phyloP scores from a whole-genome alignment of 768 basidiomycete species.

The Amanita rimosa region DNA sequence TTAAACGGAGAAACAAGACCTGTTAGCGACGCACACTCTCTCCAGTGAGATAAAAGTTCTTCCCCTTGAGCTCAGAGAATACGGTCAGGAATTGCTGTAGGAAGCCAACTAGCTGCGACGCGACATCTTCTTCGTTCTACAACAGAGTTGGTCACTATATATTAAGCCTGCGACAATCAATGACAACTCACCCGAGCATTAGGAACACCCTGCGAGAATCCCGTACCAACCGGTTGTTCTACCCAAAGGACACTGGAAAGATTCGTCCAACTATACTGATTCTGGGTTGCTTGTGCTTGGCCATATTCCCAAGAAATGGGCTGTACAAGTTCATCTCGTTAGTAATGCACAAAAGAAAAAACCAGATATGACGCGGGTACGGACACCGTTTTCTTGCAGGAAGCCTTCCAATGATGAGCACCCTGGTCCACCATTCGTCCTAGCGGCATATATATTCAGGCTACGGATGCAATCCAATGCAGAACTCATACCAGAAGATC shows the following conservation, averaged over 20 bases:
- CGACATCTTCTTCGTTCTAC: conserved; percentile 38
- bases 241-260: conserved; percentile 65
- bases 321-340: conserved; percentile 19
- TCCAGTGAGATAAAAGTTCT: conserved; percentile 59
- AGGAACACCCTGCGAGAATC: conserved; percentile 61
- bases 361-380: conserved; percentile 11
- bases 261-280: conserved; percentile 72
- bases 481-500: conserved; percentile 50
- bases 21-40: conserved; percentile 51
- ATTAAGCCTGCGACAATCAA: neutral
- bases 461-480: neutral
- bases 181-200: conserved; percentile 44
- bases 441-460: conserved; percentile 13
- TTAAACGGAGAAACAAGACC: neutral
- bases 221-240: conserved; percentile 75
- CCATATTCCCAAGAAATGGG: conserved; percentile 60
- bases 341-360: neutral
- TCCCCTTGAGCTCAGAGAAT: conserved; percentile 62
- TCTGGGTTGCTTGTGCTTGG: conserved; percentile 49
- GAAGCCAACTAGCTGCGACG: conserved; percentile 44
- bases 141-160: neutral
- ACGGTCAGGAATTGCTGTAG: conserved; percentile 67
- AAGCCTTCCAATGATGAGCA: conserved; percentile 66
- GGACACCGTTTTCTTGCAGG: conserved; percentile 65
- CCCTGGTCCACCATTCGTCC: conserved; percentile 77